These are phyloP conservation scores for Boletus huronensis DNA, from an alignment of 768 basidiomycete species.

Conservation along the genomic window DNA sequence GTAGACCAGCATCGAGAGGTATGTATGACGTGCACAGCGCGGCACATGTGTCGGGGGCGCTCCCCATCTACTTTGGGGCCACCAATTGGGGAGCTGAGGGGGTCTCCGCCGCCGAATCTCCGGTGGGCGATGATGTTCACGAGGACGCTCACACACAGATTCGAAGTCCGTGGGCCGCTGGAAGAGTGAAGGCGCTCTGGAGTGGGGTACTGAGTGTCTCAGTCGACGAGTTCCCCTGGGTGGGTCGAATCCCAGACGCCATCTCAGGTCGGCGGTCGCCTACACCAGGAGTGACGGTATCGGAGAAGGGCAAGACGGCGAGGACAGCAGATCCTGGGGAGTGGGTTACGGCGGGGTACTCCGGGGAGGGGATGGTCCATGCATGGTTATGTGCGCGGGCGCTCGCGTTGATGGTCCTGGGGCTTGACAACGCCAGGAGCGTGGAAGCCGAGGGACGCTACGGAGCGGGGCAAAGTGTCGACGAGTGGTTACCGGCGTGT, in stretches of 20 bases:
- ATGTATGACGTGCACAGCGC: slow-evolving; percentile 35
- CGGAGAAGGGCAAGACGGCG: slow-evolving; percentile 1
- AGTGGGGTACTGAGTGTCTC: slow-evolving; percentile 63
- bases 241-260: slow-evolving; percentile 54
- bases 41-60: slow-evolving; percentile 45
- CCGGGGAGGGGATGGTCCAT: slow-evolving; percentile 72
- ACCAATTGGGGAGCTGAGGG: slow-evolving; percentile 43
- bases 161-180: slow-evolving; percentile 35
- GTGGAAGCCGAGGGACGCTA: slow-evolving; percentile 18
- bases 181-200: slow-evolving; percentile 56
- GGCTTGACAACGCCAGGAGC: slow-evolving; percentile 25
- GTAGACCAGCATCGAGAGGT: slow-evolving; percentile 28
- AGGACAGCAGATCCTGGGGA: slow-evolving; percentile 45
- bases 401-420: slow-evolving; percentile 58
- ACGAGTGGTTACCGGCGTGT: slow-evolving; percentile 26
- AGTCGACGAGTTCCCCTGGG: slow-evolving; percentile 63
- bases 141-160: slow-evolving; percentile 8
- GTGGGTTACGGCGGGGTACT: slow-evolving; percentile 70
- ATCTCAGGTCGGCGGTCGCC: slow-evolving; percentile 43
- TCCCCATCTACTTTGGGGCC: slow-evolving; percentile 53
- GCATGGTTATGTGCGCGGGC: slow-evolving; percentile 63
- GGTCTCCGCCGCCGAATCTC: slow-evolving; percentile 11
- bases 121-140: slow-evolving; percentile 7
- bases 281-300: neutral
- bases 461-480: slow-evolving; percentile 19